phyloP scores from a whole-genome alignment of 1,284 basidiomycete species.

The Spongispora temasekensis region DNA sequence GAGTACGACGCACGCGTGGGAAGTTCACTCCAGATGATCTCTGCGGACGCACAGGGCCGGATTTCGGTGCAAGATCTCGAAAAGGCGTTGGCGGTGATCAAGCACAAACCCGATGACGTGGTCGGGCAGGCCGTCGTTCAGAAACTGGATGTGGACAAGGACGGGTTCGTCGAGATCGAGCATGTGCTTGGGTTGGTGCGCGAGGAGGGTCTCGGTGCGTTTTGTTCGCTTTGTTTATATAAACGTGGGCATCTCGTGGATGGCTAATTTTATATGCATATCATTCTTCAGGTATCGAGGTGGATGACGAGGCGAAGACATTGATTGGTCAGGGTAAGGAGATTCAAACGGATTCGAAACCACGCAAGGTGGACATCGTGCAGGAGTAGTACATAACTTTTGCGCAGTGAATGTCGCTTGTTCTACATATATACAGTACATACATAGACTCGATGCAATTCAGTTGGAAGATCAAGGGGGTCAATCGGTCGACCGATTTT shows the following conservation, averaged over 20 bases:
- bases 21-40: conserved; percentile 91
- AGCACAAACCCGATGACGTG: conserved; percentile 90
- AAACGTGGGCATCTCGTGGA: not conserved
- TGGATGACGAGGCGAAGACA: conserved; percentile 73
- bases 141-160: conserved; percentile 95
- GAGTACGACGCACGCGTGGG: conserved; percentile 94
- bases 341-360: conserved; percentile 72
- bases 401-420: no score
- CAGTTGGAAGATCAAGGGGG: no score
- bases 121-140: conserved; percentile 88
- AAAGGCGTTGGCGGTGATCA: conserved; percentile 91
- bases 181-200: conserved; percentile 79
- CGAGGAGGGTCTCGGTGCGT: conserved; percentile 74
- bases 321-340: conserved; percentile 76
- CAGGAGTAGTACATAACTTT: conserved; percentile 56
- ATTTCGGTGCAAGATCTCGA: conserved; percentile 90
- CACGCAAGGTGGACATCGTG: conserved; percentile 86
- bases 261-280: not conserved
- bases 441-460: no score
- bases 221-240: not conserved
- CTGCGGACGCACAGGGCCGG: conserved; percentile 88
- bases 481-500: no score
- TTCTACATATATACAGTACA: no score
- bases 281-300: conserved; percentile 51
- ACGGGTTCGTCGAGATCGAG: conserved; percentile 90